Conservation (phyloP, 345 rosid species). For the Litchi chinensis region DNA sequence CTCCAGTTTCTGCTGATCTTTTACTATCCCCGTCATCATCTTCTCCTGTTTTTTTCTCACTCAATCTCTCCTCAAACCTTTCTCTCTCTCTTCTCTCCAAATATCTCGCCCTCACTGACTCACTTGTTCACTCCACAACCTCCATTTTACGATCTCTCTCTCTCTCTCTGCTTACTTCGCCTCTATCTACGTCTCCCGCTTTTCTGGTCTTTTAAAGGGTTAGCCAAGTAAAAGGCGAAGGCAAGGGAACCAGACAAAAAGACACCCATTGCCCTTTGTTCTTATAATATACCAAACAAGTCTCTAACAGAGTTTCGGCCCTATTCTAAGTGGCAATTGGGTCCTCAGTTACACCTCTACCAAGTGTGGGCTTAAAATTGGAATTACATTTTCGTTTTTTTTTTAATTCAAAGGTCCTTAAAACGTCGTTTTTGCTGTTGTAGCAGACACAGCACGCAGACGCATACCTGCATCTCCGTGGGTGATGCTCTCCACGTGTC, state of each 20-base stretch:
- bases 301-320: slow-evolving; percentile 3
- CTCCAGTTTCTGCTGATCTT: slow-evolving; percentile 51
- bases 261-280: slow-evolving; percentile 33
- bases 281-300: slow-evolving; percentile 12
- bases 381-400: neutral
- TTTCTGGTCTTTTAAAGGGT: slow-evolving; percentile 61
- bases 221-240: slow-evolving; percentile 25
- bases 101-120: slow-evolving; percentile 25
- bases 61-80: neutral
- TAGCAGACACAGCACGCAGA: slow-evolving; percentile 3
- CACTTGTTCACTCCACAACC: slow-evolving; percentile 17
- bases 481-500: slow-evolving; percentile 40
- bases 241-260: slow-evolving; percentile 12
- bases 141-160: slow-evolving; percentile 24
- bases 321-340: slow-evolving; percentile 3
- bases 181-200: slow-evolving; percentile 70
- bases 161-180: slow-evolving; percentile 21
- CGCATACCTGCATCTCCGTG: slow-evolving; percentile 19
- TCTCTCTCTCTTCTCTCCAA: slow-evolving; percentile 8
- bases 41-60: slow-evolving; percentile 5
- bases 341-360: neutral
- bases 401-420: neutral
- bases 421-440: neutral
- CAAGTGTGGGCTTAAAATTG: neutral
- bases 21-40: slow-evolving; percentile 50